phyloP scores from a whole-genome alignment of 306 rosid genomes.

The Acacia acuminata region DNA sequence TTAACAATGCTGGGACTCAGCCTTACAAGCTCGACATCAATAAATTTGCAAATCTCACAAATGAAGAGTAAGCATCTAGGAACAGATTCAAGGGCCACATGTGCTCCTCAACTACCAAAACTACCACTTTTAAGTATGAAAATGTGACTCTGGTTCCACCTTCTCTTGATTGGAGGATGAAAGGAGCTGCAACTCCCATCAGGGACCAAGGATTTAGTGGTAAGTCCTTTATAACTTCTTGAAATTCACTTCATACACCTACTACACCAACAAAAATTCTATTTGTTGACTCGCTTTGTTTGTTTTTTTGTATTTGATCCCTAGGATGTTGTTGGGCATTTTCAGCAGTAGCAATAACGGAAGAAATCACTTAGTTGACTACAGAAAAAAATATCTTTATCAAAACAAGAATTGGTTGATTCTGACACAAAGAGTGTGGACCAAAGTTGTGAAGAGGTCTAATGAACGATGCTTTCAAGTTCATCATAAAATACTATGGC shows the following conservation, averaged over 20 bases:
- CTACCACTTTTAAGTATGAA: constrained; percentile 37
- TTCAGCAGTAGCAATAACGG: constrained; percentile 39
- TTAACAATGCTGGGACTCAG: constrained; percentile 35
- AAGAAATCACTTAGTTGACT: constrained; percentile 24
- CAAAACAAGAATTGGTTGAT: constrained; percentile 45
- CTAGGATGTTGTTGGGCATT: constrained; percentile 42
- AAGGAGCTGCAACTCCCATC: constrained; percentile 45
- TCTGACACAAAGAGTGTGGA: constrained; percentile 35
- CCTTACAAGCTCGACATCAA: constrained; percentile 43
- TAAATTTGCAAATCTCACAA: constrained; percentile 43
- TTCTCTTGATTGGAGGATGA: constrained; percentile 39
- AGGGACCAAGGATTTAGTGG: constrained; percentile 48
- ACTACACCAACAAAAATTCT: background rate
- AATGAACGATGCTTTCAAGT: constrained; percentile 42
- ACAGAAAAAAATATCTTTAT: constrained; percentile 34
- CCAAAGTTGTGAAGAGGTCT: constrained; percentile 42
- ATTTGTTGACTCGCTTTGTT: background rate
- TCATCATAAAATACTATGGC: constrained; percentile 35
- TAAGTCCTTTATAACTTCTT: background rate
- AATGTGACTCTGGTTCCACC: constrained; percentile 30
- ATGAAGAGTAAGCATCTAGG: constrained; percentile 36
- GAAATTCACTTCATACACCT: background rate
- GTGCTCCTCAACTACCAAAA: constrained; percentile 24
- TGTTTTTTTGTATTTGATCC: background rate
- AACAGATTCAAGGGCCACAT: constrained; percentile 44